Evolutionary conservation across 2,329 filamentous ascomycete genomes (phyloP).

Genomic region (Diatrype stigma): DNA sequence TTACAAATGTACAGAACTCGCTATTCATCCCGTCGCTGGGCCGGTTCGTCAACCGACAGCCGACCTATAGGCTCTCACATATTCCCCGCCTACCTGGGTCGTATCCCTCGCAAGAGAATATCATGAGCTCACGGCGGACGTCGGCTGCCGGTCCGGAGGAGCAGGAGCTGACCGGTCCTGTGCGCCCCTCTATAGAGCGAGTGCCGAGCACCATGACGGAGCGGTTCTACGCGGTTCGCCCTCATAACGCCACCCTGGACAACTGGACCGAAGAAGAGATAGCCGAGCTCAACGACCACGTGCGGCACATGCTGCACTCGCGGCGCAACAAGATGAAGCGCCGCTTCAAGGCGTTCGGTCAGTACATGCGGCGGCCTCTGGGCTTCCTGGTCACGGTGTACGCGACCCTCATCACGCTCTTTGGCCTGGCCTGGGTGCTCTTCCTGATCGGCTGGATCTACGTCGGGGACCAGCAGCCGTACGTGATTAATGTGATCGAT

Average conservation of each 20-base stretch:
- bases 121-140: neutral
- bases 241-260: slow-evolving; percentile 66
- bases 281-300: slow-evolving; percentile 75
- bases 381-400: slow-evolving; percentile 84
- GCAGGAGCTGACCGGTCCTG: slow-evolving; percentile 14
- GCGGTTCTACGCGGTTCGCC: slow-evolving; percentile 73
- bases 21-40: slow-evolving; percentile 83
- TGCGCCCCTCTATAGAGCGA: slow-evolving; percentile 29
- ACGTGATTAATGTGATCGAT: slow-evolving; percentile 66
- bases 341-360: slow-evolving; percentile 71
- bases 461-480: slow-evolving; percentile 67
- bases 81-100: slow-evolving; percentile 20
- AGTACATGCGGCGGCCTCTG: slow-evolving; percentile 72
- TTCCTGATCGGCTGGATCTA: slow-evolving; percentile 90
- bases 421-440: slow-evolving; percentile 85
- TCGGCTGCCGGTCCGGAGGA: slow-evolving; percentile 8
- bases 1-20: slow-evolving; percentile 88
- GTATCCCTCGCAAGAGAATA: slow-evolving; percentile 1
- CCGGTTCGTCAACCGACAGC: slow-evolving; percentile 67
- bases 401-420: slow-evolving; percentile 75
- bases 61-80: slow-evolving; percentile 70
- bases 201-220: slow-evolving; percentile 58
- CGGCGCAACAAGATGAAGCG: slow-evolving; percentile 75
- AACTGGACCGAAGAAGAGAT: slow-evolving; percentile 75
- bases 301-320: slow-evolving; percentile 84